A percentile compares a stretch with the other conserved stretches of the same genome.
phyloP scores from a whole-genome alignment of 371 early-diverging fungal species.

The Circinella umbellata region DNA sequence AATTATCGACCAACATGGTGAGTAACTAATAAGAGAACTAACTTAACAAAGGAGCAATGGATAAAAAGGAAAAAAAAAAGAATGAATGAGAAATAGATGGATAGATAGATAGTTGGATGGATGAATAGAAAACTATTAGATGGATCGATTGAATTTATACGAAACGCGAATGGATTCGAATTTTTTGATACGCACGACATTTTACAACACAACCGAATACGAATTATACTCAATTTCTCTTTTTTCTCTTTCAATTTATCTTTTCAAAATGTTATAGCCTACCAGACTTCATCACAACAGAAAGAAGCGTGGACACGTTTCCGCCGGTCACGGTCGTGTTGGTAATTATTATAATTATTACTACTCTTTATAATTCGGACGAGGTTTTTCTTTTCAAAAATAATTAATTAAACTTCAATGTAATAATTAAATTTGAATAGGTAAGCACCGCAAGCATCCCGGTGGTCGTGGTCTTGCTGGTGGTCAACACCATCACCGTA shows the following conservation, averaged over 20 bases:
- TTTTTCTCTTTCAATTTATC: too few species aligned
- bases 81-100: not conserved
- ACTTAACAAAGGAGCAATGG: not conserved
- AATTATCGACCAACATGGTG: constrained; percentile 19
- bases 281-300: constrained; percentile 86
- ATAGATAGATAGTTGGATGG: constrained; percentile 15
- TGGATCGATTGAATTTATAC: not conserved
- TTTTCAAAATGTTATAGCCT: constrained; percentile 54
- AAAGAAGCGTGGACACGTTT: constrained; percentile 94
- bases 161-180: not conserved
- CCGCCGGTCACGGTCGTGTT: constrained; percentile 94
- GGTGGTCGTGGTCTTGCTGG: constrained; percentile 99
- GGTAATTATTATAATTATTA: constrained; percentile 21
- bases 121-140: too few species aligned
- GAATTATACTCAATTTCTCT: too few species aligned
- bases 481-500: constrained; percentile 99
- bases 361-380: too few species aligned
- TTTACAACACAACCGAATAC: too few species aligned
- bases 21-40: not conserved
- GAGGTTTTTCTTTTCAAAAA: not conserved
- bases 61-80: constrained; percentile 3
- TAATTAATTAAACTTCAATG: not conserved
- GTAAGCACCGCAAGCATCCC: constrained; percentile 99
- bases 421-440: constrained; percentile 39
- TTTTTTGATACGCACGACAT: not conserved